Conservation (phyloP, 305 asterid genomes). For the Withania somnifera region DNA sequence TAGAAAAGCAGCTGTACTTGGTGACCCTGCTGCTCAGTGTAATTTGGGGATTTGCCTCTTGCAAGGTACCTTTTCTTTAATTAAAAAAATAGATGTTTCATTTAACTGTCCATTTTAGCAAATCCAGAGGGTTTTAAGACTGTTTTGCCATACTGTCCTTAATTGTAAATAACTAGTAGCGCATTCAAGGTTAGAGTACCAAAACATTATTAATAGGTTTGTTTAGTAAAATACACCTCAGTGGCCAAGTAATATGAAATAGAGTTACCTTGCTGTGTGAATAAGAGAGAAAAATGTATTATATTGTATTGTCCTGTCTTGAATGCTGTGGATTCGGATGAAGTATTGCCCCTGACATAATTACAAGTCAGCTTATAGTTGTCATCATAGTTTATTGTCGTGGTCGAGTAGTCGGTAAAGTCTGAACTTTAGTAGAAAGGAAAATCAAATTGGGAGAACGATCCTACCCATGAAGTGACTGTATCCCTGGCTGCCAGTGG, state of each 20-base stretch:
- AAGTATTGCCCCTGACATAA: not conserved
- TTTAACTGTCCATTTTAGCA: too few species aligned
- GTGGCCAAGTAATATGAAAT: too few species aligned
- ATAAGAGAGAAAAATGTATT: not conserved
- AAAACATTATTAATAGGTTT: too few species aligned
- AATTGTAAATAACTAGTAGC: too few species aligned
- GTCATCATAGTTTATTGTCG: not conserved
- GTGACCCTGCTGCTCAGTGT: slow-evolving; percentile 72
- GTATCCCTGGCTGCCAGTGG: not conserved
- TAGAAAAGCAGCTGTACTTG: slow-evolving; percentile 58
- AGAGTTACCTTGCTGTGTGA: not conserved
- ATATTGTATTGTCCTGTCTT: not conserved
- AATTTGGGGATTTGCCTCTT: slow-evolving; percentile 69
- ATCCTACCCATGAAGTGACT: not conserved
- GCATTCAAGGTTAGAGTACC: too few species aligned
- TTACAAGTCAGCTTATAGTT: not conserved
- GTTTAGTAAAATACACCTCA: too few species aligned
- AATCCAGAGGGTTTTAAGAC: too few species aligned
- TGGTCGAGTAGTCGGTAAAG: not conserved
- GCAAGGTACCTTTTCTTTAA: too few species aligned
- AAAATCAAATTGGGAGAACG: not conserved
- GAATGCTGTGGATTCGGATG: not conserved
- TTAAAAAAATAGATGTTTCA: too few species aligned
- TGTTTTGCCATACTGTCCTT: too few species aligned
- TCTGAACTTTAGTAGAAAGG: not conserved